Evolutionary conservation across 1,284 basidiomycete genomes (phyloP).

Genomic region (Sparassis latifolia): DNA sequence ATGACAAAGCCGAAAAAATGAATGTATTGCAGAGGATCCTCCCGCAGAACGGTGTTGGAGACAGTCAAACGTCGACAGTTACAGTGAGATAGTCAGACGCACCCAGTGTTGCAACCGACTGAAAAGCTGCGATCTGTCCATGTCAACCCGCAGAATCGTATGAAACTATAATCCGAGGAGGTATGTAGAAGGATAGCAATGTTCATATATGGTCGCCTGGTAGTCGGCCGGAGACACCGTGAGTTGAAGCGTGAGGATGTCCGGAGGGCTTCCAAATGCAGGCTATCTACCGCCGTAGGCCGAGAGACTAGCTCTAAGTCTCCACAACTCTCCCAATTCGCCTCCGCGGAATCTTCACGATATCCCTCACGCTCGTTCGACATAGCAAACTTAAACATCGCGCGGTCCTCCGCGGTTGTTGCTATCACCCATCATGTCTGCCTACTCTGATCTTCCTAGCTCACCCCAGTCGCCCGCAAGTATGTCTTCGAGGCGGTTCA

Average conservation of each 20-base stretch:
- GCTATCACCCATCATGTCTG: conserved; percentile 21
- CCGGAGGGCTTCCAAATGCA: not conserved
- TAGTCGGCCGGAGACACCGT: not conserved
- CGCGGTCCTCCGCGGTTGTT: not conserved
- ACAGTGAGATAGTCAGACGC: too few species aligned
- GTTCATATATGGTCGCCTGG: too few species aligned
- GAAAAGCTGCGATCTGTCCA: too few species aligned
- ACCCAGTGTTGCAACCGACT: too few species aligned
- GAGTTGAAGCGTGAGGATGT: not conserved
- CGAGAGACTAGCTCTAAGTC: not conserved
- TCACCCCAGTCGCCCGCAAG: conserved; percentile 45
- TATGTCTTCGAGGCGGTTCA: conserved; percentile 65
- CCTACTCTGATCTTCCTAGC: conserved; percentile 49
- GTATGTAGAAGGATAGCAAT: too few species aligned
- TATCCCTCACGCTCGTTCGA: not conserved
- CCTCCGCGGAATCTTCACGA: not conserved
- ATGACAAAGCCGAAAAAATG: too few species aligned
- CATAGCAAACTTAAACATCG: not conserved
- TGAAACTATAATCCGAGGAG: too few species aligned
- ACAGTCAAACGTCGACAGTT: too few species aligned
- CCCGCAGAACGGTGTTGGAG: too few species aligned
- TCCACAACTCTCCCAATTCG: not conserved
- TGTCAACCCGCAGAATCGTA: too few species aligned
- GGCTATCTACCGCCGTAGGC: not conserved
- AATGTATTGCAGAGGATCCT: too few species aligned